Conservation (phyloP, 257 asterid genomes). For the Capsicum rhomboideum region DNA sequence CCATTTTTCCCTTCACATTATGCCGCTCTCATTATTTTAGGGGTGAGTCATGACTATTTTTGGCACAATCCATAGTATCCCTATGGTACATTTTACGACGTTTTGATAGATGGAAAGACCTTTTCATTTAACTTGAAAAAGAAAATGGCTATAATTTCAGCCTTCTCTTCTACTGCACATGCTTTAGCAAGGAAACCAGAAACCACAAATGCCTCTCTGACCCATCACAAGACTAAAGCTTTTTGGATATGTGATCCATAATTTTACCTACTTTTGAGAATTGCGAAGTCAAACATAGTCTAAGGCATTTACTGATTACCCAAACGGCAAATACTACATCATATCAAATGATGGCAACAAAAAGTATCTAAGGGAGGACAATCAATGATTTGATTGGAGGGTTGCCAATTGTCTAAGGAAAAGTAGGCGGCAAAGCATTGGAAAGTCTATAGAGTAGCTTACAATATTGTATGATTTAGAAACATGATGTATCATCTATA, state of each 20-base stretch:
- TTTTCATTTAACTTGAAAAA: no score
- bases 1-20: no score
- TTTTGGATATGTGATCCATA: constrained; percentile 32
- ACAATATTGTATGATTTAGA: no score
- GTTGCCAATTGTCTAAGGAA: neutral
- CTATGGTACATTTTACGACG: no score
- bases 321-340: constrained; percentile 4
- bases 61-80: no score
- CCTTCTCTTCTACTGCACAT: constrained; percentile 22
- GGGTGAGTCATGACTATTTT: no score
- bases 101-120: no score
- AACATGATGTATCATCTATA: no score
- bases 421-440: neutral
- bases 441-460: no score
- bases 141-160: constrained; percentile 15
- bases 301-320: constrained; percentile 13
- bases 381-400: neutral
- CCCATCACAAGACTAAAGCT: constrained; percentile 21
- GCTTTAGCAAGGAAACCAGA: constrained; percentile 32
- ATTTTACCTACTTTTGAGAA: constrained; percentile 18
- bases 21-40: no score
- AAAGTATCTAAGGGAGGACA: constrained; percentile 13
- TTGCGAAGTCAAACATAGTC: constrained; percentile 7
- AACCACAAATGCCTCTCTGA: constrained; percentile 32
- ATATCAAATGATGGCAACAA: no score